A percentile compares a stretch with the other conserved stretches of the same genome.
These are phyloP conservation scores for Dacryopinax spathularia DNA, from an alignment of 768 basidiomycete species.

Conservation along the genomic window DNA sequence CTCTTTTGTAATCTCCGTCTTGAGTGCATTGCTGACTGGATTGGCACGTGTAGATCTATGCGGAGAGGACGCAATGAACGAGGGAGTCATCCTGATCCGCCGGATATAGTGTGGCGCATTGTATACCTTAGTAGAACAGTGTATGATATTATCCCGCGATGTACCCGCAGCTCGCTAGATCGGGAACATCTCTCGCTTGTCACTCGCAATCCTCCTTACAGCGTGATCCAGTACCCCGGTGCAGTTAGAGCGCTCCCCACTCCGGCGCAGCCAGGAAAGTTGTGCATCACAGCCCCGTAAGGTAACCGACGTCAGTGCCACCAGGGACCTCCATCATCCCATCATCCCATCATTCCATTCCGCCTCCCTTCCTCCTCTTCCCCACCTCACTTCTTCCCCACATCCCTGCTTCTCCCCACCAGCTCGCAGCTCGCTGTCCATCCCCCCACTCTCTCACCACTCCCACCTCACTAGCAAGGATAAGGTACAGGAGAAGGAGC, in stretches of 20 bases:
- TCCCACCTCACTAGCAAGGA: too few relatives aligned
- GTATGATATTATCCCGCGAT: slow-evolving; percentile 2
- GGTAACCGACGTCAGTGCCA: neutral
- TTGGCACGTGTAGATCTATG: slow-evolving; percentile 4
- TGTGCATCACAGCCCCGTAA: neutral
- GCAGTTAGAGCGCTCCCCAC: too few relatives aligned
- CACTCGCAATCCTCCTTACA: too few relatives aligned
- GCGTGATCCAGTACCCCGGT: too few relatives aligned
- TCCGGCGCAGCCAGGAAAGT: neutral
- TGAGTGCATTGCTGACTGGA: neutral
- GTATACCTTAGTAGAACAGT: neutral
- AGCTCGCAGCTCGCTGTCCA: too few relatives aligned
- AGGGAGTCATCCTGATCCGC: too few relatives aligned
- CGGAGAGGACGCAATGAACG: slow-evolving; percentile 9
- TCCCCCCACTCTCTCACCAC: too few relatives aligned
- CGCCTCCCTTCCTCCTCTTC: neutral
- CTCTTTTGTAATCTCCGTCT: slow-evolving; percentile 3
- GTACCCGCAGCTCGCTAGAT: too few relatives aligned
- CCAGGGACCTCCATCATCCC: neutral
- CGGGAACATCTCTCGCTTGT: too few relatives aligned
- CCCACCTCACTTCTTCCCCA: neutral
- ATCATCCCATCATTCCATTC: neutral
- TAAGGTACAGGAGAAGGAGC: too few relatives aligned
- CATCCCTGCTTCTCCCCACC: too few relatives aligned
- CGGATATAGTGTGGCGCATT: neutral